Conservation (phyloP, 345 rosid genomes). For the Microcos paniculata region DNA sequence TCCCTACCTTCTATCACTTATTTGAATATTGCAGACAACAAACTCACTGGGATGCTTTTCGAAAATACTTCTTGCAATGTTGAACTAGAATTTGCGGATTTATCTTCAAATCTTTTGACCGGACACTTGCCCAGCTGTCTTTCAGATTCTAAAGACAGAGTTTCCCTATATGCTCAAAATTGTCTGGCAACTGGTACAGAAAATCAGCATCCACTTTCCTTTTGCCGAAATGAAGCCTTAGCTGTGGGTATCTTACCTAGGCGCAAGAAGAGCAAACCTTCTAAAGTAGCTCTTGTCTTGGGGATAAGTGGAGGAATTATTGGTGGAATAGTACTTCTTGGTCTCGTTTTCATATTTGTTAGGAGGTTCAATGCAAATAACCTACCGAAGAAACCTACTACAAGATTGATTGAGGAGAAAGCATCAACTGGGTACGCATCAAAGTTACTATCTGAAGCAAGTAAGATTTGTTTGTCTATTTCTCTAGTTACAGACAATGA, state of each 20-base stretch:
- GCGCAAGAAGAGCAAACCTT: constrained; percentile 33
- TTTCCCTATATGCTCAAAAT: constrained; percentile 52
- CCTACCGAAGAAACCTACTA: constrained; percentile 33
- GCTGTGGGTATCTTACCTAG: constrained; percentile 82
- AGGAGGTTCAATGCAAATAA: constrained; percentile 37
- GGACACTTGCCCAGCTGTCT: constrained; percentile 76
- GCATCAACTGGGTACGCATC: constrained; percentile 78
- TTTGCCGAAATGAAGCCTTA: constrained; percentile 82
- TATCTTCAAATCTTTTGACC: constrained; percentile 81
- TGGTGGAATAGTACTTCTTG: constrained; percentile 54
- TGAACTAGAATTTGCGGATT: constrained; percentile 55
- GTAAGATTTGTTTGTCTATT: constrained; percentile 45
- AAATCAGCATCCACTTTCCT: constrained; percentile 63
- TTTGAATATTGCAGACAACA: constrained; percentile 70
- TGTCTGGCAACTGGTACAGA: constrained; percentile 51
- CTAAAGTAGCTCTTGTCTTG: constrained; percentile 44
- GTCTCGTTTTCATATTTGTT: constrained; percentile 46
- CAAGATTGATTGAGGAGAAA: constrained; percentile 65
- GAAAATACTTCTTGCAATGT: constrained; percentile 69
- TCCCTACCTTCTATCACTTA: constrained; percentile 68
- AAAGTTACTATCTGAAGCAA: constrained; percentile 80
- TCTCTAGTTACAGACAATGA: neutral
- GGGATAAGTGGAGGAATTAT: constrained; percentile 56
- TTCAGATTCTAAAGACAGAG: constrained; percentile 44
- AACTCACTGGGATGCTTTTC: constrained; percentile 78